Conservation (phyloP, 768 basidiomycete genomes). For the Agaricus blazei region DNA sequence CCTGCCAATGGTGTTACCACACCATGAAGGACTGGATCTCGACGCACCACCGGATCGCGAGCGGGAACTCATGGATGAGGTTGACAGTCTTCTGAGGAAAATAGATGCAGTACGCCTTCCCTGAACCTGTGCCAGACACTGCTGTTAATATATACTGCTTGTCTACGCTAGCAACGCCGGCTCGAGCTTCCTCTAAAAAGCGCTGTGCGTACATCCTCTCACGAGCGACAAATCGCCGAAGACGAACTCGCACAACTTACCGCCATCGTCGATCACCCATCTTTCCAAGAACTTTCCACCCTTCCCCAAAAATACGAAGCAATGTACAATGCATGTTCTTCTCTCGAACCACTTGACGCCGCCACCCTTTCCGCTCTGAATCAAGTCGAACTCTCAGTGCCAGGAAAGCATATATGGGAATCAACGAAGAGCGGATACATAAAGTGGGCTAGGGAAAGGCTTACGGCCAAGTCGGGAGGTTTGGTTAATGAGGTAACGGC, state of each 20-base stretch:
- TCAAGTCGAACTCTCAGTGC: slow-evolving; percentile 5
- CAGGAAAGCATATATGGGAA: slow-evolving; percentile 10
- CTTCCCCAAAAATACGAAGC: slow-evolving; percentile 4
- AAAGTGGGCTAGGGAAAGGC: slow-evolving; percentile 4
- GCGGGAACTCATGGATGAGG: slow-evolving; percentile 57
- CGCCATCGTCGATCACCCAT: slow-evolving; percentile 3
- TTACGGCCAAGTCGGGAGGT: not conserved
- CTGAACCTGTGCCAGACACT: slow-evolving; percentile 35
- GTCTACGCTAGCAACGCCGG: slow-evolving; percentile 3
- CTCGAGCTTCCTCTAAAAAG: not conserved
- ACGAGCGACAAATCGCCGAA: not conserved
- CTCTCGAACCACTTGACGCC: slow-evolving; percentile 4
- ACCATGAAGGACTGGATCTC: slow-evolving; percentile 71
- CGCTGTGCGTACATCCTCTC: not conserved
- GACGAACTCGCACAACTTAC: not conserved
- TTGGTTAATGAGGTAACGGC: not conserved
- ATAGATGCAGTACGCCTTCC: slow-evolving; percentile 59
- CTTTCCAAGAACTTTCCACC: not conserved
- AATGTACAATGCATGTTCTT: slow-evolving; percentile 5
- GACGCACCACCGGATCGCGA: slow-evolving; percentile 52
- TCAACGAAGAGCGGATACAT: slow-evolving; percentile 10
- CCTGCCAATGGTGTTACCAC: slow-evolving; percentile 67
- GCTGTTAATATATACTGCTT: slow-evolving; percentile 1
- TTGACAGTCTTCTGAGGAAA: slow-evolving; percentile 60
- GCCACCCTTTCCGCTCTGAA: slow-evolving; percentile 2